Evolutionary conservation across 306 rosid species (phyloP).

Genomic region (Carpinus fangiana): DNA sequence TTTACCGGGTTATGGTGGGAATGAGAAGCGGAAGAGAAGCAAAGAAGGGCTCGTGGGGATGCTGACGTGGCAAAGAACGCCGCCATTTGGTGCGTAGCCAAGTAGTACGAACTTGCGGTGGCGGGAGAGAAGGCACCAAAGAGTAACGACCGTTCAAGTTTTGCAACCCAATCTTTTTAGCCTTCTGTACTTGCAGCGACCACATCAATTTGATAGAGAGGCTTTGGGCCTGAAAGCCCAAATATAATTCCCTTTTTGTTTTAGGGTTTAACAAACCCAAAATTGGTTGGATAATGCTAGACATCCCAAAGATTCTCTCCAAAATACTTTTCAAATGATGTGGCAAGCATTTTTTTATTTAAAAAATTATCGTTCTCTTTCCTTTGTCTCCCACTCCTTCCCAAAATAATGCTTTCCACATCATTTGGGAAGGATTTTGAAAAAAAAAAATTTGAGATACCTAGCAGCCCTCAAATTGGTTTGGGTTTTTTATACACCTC

Average conservation of each 20-base stretch:
- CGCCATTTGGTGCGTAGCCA: constrained; percentile 34
- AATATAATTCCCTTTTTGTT: not conserved
- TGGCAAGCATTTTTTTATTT: too few species aligned
- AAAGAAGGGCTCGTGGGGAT: constrained; percentile 23
- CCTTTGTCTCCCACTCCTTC: too few species aligned
- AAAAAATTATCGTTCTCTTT: too few species aligned
- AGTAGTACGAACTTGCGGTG: constrained; percentile 30
- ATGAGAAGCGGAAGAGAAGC: constrained; percentile 28
- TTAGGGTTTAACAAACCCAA: too few species aligned
- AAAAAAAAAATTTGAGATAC: too few species aligned
- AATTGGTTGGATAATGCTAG: too few species aligned
- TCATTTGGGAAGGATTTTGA: too few species aligned
- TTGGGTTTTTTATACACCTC: too few species aligned
- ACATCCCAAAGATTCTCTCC: too few species aligned
- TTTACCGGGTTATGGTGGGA: constrained; percentile 21
- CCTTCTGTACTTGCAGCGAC: not conserved
- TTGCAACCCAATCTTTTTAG: constrained; percentile 3
- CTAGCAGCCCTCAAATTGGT: too few species aligned
- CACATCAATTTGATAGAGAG: not conserved
- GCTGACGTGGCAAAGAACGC: constrained; percentile 31
- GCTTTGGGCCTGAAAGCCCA: not conserved
- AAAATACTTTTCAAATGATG: too few species aligned
- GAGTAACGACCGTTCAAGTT: constrained; percentile 31
- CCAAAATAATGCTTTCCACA: too few species aligned
- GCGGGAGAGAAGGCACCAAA: constrained; percentile 55